phyloP scores from a whole-genome alignment of 2,329 filamentous ascomycete genomes.

The Beauveria rudraprayagi region DNA sequence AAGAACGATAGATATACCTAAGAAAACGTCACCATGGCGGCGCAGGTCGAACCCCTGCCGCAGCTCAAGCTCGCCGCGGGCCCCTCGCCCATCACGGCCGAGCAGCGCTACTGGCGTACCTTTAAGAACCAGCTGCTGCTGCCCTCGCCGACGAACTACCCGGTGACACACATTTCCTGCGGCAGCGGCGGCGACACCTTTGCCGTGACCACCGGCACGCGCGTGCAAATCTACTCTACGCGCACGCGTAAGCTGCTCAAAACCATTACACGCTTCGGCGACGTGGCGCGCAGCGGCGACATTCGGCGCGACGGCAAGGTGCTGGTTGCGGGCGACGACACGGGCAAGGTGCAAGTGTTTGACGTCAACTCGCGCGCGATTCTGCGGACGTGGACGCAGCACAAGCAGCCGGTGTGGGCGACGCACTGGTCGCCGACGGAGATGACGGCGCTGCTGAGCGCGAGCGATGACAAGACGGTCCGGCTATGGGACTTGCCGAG shows the following conservation, averaged over 20 bases:
- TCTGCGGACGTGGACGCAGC: slow-evolving; percentile 87
- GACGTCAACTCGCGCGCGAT: slow-evolving; percentile 84
- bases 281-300: slow-evolving; percentile 82
- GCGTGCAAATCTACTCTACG: slow-evolving; percentile 88
- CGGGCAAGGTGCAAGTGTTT: slow-evolving; percentile 89
- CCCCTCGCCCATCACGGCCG: slow-evolving; percentile 75
- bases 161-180: slow-evolving; percentile 84
- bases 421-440: slow-evolving; percentile 88
- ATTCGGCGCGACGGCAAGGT: slow-evolving; percentile 84
- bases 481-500: slow-evolving; percentile 88
- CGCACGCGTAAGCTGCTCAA: slow-evolving; percentile 87
- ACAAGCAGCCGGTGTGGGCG: slow-evolving; percentile 89
- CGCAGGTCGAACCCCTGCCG: slow-evolving; percentile 72
- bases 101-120: slow-evolving; percentile 92
- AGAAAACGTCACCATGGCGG: slow-evolving; percentile 56
- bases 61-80: slow-evolving; percentile 77
- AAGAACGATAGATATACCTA: background rate
- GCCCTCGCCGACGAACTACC: slow-evolving; percentile 81
- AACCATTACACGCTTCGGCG: slow-evolving; percentile 88
- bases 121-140: slow-evolving; percentile 90
- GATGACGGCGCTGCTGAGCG: slow-evolving; percentile 77
- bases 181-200: slow-evolving; percentile 54
- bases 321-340: slow-evolving; percentile 84
- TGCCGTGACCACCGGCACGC: slow-evolving; percentile 87
- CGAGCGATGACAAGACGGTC: slow-evolving; percentile 87